phyloP scores from a whole-genome alignment of 257 asterid species.

The Solanum corneliomulleri region DNA sequence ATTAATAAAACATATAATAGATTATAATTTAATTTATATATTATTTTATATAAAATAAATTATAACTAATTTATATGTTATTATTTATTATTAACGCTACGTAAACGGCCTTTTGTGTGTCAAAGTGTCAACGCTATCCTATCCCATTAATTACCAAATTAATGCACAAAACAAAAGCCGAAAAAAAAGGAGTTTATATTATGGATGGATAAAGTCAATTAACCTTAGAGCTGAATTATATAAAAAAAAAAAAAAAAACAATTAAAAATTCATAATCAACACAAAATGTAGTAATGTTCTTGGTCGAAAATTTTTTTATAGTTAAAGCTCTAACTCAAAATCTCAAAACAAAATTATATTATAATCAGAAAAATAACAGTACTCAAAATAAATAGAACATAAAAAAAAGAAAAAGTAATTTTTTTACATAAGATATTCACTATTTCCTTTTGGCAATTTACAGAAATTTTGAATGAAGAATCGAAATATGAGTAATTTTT shows the following conservation, averaged over 20 bases:
- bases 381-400: not conserved
- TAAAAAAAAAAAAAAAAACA: too few relatives aligned
- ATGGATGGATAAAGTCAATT: not conserved
- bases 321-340: too few relatives aligned
- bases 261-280: too few relatives aligned
- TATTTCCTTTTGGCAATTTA: slow-evolving; percentile 40
- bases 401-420: not conserved
- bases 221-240: not conserved
- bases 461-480: not conserved
- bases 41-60: too few relatives aligned
- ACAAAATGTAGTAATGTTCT: too few relatives aligned
- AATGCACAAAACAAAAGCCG: not conserved
- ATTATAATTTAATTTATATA: too few relatives aligned
- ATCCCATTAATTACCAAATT: too few relatives aligned
- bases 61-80: too few relatives aligned
- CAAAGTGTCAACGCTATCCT: not conserved
- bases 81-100: too few relatives aligned
- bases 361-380: not conserved
- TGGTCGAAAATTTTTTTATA: too few relatives aligned
- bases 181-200: not conserved
- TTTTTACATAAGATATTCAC: slow-evolving; percentile 32
- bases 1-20: not conserved
- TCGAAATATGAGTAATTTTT: not conserved
- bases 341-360: too few relatives aligned
- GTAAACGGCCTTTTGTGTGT: not conserved